A percentile compares a stretch with the other conserved stretches of the same genome.
Evolutionary conservation across 441 rosid species (phyloP).

Genomic region (Adansonia grandidieri): DNA sequence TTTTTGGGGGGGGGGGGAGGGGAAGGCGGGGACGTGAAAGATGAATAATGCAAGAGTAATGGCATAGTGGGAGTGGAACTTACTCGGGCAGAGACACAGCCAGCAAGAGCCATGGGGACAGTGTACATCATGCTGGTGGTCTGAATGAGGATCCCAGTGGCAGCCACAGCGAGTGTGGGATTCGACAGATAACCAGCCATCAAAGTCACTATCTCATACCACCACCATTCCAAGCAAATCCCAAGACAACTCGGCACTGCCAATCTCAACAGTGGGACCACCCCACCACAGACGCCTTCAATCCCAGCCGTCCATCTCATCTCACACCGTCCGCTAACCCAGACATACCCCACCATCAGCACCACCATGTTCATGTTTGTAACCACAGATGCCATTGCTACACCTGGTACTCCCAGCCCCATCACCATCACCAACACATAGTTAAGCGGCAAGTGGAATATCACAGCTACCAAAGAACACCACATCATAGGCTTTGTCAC

Average conservation of each 20-base stretch:
- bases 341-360: slow-evolving; percentile 77
- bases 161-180: slow-evolving; percentile 86
- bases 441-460: slow-evolving; percentile 85
- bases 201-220: slow-evolving; percentile 94
- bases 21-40: too few relatives aligned
- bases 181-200: slow-evolving; percentile 88
- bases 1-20: neutral
- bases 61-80: slow-evolving; percentile 27
- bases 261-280: slow-evolving; percentile 72
- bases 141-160: slow-evolving; percentile 92
- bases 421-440: slow-evolving; percentile 60
- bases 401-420: slow-evolving; percentile 84
- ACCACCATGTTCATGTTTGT: slow-evolving; percentile 82
- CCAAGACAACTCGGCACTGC: slow-evolving; percentile 96
- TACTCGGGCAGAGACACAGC: slow-evolving; percentile 97
- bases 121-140: slow-evolving; percentile 99
- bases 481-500: slow-evolving; percentile 95
- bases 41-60: slow-evolving; percentile 13
- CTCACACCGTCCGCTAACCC: slow-evolving; percentile 58
- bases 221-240: slow-evolving; percentile 99
- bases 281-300: slow-evolving; percentile 56
- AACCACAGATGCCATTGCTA: slow-evolving; percentile 88
- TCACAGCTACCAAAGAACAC: slow-evolving; percentile 77
- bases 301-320: slow-evolving; percentile 50
- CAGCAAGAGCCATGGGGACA: slow-evolving; percentile 95